Base-by-base conservation (phyloP, 768 basidiomycete genomes). In the Leccinum uliginosum region DNA sequence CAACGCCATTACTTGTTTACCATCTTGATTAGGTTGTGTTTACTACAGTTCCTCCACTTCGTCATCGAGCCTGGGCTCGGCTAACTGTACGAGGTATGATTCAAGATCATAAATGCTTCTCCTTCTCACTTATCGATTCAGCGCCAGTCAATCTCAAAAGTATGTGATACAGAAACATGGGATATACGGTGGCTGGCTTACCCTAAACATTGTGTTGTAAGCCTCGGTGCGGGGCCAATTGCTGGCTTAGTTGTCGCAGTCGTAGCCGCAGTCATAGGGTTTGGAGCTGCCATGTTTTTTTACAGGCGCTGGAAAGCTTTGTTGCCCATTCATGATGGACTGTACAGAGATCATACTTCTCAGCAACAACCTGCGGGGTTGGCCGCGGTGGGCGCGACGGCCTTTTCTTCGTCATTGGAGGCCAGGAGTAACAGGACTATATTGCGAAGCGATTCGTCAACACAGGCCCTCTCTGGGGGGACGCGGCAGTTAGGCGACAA, bases 261-360 rank as follows among this genome's bases (percentile, higher is more conserved):
- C 3, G 61, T 29, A 15, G 49, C 44, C 5, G 68, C 67, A 23
- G 7, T 65, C 19, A 21, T 61, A 10, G 43, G 59, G 26, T 51
- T 51, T 1, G 61, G 49, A 9, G 57, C 44, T 14, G 64, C 68
- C 4, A 8, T 67, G 43, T 55, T 70, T 52, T 72, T 68, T 35
- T 73, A 67, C 30, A 58, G 62, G 30, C 65, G 66, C 8, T 73
- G 69, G 69, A 73, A 59, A 58, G 60, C 62, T 17, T 60, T 59
- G 1, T n/a, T 64, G 27, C 53, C 58, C 23, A 40, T 54, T 21
- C 63, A 63, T n/a, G 47, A 51, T 3, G 57, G 59, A 40, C 44
- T 59, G 7, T 61, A 64, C 43, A 55, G 60, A 43, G 29, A 46
- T 34, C 50, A 58, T 43, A 50, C 59, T 5, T 47, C 57, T 4